Base-by-base conservation (phyloP, 2,329 filamentous ascomycete species). In the Stachybotrys echinatus region DNA sequence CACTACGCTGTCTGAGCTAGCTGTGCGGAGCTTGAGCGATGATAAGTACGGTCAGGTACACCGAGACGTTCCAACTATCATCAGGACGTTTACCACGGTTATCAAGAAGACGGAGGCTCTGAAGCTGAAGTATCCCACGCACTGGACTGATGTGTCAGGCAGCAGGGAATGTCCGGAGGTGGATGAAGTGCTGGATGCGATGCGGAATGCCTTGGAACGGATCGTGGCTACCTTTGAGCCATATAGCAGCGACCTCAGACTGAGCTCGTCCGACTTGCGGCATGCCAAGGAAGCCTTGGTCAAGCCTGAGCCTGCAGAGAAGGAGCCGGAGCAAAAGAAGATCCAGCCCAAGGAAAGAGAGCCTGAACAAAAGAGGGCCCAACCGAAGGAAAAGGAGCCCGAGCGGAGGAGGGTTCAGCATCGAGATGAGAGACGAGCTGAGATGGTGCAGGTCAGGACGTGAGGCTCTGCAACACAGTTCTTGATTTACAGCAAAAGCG, bases 31-130 rank as follows among this genome's bases (percentile, higher is more conserved):
- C 66, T 70, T 96, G 48, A 73, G 74, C 4, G 92, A 97, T 66
- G 92, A 97, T 64, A 79, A 79, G 44, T 94, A 84, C 62, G 92
- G 92, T 14, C 88, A 89, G 58, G 92, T 95, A n/a, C 87, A 95
- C 56, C 77, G 84, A 42, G 88, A 94, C 55, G 83, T 97, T 2
- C 82, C 88, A 1, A 71, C 71, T 45, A 85, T 95, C 50, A 81
- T 96, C 47, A 81, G 86, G 44, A 81, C 83, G 2, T 81, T 95
- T 53, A 92, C 89, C 1, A 58, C 66, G 0, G 83, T 88, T 1
- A 84, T 91, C 50, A 77, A 73, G 49, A 83, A 83, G 56, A 72
- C 96, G 4, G 86, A 95, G 60, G 70, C 64, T 2, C 90, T 95
- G 62, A 76, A 83, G 55, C 65, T 66, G 7, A 69, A 60, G 3